A percentile compares a stretch with the other conserved stretches of the same genome.
Evolutionary conservation across 208 protist species (phyloP).

Genomic region (Endotrypanum monterogeii): DNA sequence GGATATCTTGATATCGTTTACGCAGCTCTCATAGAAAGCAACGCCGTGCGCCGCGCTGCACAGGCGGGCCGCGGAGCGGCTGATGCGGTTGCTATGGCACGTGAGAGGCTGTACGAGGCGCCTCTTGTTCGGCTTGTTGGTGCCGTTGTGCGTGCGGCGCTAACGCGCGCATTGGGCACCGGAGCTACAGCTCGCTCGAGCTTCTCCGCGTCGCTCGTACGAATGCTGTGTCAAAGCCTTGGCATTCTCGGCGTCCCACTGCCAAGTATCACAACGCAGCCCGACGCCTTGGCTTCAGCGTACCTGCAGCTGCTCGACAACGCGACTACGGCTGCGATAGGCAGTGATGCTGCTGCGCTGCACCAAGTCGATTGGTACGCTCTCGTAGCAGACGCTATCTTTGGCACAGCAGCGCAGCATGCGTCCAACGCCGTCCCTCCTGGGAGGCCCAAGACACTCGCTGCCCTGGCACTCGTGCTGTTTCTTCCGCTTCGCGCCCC

Average conservation of each 20-base stretch:
- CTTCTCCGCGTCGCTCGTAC: slow-evolving; percentile 3
- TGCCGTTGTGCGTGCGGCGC: slow-evolving; percentile 19
- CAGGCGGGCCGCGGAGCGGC: slow-evolving; percentile 23
- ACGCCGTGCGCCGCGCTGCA: slow-evolving; percentile 2
- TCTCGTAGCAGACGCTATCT: slow-evolving; percentile 49
- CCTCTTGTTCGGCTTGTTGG: slow-evolving; percentile 15
- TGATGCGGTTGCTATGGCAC: slow-evolving; percentile 11
- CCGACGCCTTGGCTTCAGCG: slow-evolving; percentile 28
- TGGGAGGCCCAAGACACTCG: slow-evolving; percentile 8
- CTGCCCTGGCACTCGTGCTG: slow-evolving; percentile 33
- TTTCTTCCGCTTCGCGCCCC: slow-evolving; percentile 57
- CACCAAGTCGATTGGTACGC: slow-evolving; percentile 54
- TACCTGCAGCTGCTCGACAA: slow-evolving; percentile 31
- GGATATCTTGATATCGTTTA: slow-evolving; percentile 26
- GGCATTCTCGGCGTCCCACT: slow-evolving; percentile 29
- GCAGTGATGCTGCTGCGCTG: neutral
- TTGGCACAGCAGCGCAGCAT: slow-evolving; percentile 6
- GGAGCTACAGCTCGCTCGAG: neutral
- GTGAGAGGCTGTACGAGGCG: slow-evolving; percentile 3
- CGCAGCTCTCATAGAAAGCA: slow-evolving; percentile 16
- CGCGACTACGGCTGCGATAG: neutral
- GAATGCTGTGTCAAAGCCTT: slow-evolving; percentile 36
- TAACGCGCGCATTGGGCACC: slow-evolving; percentile 8
- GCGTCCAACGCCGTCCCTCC: neutral
- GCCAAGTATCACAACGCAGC: slow-evolving; percentile 21